Evolutionary conservation across 2,329 filamentous ascomycete species (phyloP).

Genomic region (Raffaelea albimanens): DNA sequence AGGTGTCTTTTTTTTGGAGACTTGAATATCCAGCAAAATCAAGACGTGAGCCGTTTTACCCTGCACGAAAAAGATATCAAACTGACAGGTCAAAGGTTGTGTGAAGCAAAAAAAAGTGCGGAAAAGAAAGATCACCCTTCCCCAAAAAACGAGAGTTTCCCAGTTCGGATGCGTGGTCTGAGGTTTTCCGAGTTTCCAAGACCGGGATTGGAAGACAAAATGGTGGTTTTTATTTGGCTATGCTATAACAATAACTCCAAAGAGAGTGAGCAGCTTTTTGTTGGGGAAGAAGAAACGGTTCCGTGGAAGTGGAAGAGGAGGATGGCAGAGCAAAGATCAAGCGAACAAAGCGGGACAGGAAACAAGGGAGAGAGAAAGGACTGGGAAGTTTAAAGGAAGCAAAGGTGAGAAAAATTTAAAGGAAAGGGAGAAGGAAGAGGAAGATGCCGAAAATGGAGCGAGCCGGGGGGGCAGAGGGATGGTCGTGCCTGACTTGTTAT

Average conservation of each 20-base stretch:
- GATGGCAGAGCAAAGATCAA: not conserved
- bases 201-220: not conserved
- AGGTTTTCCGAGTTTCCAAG: no score
- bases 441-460: not conserved
- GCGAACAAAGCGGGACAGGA: not conserved
- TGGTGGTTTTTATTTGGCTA: slow-evolving; percentile 7
- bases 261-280: not conserved
- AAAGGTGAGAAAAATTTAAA: not conserved
- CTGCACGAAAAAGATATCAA: no score
- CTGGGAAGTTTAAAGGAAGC: not conserved
- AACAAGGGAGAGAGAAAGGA: not conserved
- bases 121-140: no score
- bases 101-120: no score
- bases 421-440: not conserved
- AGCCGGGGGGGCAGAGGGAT: not conserved
- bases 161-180: no score
- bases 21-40: no score
- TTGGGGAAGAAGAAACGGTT: not conserved
- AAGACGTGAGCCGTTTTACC: no score
- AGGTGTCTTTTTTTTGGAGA: no score
- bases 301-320: not conserved
- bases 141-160: no score
- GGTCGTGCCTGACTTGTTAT: not conserved
- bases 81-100: no score
- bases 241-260: slow-evolving; percentile 2